phyloP scores from a whole-genome alignment of 306 rosid species.

The Morella rubra region DNA sequence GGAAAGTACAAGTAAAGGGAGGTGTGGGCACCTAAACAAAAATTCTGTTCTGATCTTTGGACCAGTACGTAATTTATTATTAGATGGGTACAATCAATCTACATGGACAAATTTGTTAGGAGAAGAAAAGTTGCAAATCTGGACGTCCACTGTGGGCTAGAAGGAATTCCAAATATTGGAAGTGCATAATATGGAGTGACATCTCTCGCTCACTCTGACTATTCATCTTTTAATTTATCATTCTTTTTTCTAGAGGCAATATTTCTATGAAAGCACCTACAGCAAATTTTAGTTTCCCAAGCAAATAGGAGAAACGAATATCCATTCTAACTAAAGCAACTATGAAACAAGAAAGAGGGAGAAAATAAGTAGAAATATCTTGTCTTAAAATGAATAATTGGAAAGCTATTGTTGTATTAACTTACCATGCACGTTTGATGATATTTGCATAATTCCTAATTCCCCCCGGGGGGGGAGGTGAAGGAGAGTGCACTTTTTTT shows the following conservation, averaged over 20 bases:
- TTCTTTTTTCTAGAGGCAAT: background rate
- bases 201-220: background rate
- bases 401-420: background rate
- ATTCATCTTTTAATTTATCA: background rate
- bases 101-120: background rate
- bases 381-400: background rate
- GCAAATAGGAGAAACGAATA: background rate
- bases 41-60: background rate
- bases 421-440: background rate
- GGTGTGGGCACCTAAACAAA: background rate
- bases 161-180: background rate
- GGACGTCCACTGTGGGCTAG: background rate
- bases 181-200: background rate
- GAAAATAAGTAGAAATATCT: background rate
- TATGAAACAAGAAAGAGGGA: background rate
- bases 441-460: background rate
- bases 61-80: background rate
- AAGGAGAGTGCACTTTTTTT: conserved; percentile 10
- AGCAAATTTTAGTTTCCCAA: background rate
- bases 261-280: too few species aligned
- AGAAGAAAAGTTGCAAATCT: background rate
- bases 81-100: too few species aligned
- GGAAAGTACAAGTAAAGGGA: background rate
- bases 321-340: conserved; percentile 5
- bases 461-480: conserved; percentile 1